Evolutionary conservation across 306 rosid species (phyloP), one percentile per base, ranked within the genome.

Genomic region (Castanea sativa): DNA sequence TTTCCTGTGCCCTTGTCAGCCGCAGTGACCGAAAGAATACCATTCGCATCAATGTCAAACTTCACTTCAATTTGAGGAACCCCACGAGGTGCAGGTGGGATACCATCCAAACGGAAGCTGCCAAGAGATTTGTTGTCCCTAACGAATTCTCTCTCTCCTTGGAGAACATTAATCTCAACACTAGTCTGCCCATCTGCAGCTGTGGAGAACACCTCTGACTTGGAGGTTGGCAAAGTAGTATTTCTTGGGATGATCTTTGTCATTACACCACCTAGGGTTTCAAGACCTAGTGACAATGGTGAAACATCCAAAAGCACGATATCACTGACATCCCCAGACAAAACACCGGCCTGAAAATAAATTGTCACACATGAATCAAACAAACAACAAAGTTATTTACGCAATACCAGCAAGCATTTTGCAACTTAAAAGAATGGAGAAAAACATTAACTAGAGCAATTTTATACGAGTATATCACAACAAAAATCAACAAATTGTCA

Each of bases 11-110:
- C 98, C 88, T 94, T 94, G 76, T 94, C 98, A 75, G 91, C 52
- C 8, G 98, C 98, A 78, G 94, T n/a, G 5, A 94, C 98, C 0
- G 98, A 94, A 33, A 94, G 96, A 78, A 94, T 91, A 19, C 97
- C 98, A 41, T 92, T 94, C 72, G 98, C 98, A 73, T 94, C 98
- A 10, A 94, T 92, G 83, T 94, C 98, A 8, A 92, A 94, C 59
- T 94, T 94, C 79, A 94, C 98, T 88, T 94, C 98, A 67, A 94
- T 91, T 85, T 94, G 98, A 55, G 98, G 98, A 72, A 91, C 97
- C 70, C 98, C 98, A 2, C 97, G 94, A 7, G 97, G 98, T 2
- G 97, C 98, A 35, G 97, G 97, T 1, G 98, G 97, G 61, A 94
- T 94, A 57, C 98, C 98, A 27, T 94, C 98, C 83, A 94, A 84